These are phyloP conservation scores for Salvia hispanica DNA, from an alignment of 257 asterid species.

Conservation along the genomic window DNA sequence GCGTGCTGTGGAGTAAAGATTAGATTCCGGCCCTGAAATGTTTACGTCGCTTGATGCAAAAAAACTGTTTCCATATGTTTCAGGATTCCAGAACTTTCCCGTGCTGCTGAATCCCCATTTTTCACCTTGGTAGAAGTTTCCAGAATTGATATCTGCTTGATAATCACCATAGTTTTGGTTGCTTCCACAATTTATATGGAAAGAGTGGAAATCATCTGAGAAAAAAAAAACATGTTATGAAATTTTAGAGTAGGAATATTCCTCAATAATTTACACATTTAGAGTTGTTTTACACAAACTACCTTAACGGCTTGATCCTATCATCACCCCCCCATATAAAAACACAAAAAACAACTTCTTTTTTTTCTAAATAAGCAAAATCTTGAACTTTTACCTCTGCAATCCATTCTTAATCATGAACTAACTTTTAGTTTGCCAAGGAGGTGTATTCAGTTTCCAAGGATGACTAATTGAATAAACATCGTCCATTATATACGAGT, in stretches of 20 bases:
- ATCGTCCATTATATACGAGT: not conserved
- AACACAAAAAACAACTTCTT: too few relatives aligned
- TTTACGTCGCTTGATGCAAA: slow-evolving; percentile 14
- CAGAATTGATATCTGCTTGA: slow-evolving; percentile 30
- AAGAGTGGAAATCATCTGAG: not conserved
- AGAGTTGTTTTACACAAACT: too few relatives aligned
- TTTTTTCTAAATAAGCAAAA: too few relatives aligned
- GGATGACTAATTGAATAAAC: too few relatives aligned
- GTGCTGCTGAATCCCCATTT: slow-evolving; percentile 68
- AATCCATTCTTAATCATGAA: too few relatives aligned
- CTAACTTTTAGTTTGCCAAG: too few relatives aligned
- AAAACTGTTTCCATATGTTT: slow-evolving; percentile 8
- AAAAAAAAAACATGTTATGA: not conserved
- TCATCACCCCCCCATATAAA: too few relatives aligned
- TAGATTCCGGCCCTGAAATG: slow-evolving; percentile 39
- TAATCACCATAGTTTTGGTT: slow-evolving; percentile 18
- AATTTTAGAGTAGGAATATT: not conserved
- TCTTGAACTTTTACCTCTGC: too few relatives aligned
- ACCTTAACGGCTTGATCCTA: too few relatives aligned
- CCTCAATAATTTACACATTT: too few relatives aligned
- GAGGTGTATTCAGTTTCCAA: too few relatives aligned
- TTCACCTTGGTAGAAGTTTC: not conserved
- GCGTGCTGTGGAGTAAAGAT: slow-evolving; percentile 48
- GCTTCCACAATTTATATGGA: slow-evolving; percentile 17
- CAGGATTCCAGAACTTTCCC: slow-evolving; percentile 50